A percentile compares a stretch with the other conserved stretches of the same genome.
Conservation (phyloP, 495 filamentous ascomycete species). For the Penicillium goetzii region DNA sequence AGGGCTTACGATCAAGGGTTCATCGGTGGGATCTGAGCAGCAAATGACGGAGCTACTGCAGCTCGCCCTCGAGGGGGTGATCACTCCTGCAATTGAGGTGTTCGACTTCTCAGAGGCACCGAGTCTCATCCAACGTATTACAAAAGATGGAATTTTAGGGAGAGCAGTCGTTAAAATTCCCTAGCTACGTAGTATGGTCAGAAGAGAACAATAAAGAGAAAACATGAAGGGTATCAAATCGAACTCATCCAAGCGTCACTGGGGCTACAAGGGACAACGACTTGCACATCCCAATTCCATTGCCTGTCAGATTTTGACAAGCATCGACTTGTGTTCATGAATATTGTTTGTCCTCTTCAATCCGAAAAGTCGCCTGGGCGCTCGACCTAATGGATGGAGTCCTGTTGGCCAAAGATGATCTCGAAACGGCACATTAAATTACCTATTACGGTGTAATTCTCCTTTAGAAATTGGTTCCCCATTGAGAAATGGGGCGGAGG, state of each 20-base stretch:
- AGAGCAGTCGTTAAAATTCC: slow-evolving; percentile 33
- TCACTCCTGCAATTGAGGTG: slow-evolving; percentile 30
- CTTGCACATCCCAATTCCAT: too few relatives aligned
- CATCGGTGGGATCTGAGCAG: slow-evolving; percentile 35
- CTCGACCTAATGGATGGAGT: background rate
- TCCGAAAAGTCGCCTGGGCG: background rate
- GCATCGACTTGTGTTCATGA: too few relatives aligned
- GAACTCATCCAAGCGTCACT: background rate
- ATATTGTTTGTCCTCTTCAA: too few relatives aligned
- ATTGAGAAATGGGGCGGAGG: background rate
- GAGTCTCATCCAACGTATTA: slow-evolving; percentile 23
- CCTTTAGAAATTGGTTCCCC: background rate
- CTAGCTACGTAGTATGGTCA: slow-evolving; percentile 1
- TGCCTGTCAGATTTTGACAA: too few relatives aligned
- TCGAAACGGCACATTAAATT: background rate
- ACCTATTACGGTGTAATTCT: too few relatives aligned
- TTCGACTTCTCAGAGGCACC: slow-evolving; percentile 31
- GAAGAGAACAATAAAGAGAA: background rate
- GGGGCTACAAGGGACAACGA: background rate
- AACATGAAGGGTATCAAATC: background rate
- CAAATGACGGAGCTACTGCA: slow-evolving; percentile 33
- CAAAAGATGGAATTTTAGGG: slow-evolving; percentile 27
- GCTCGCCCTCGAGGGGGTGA: slow-evolving; percentile 24
- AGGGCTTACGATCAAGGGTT: slow-evolving; percentile 36
- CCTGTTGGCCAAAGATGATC: background rate